Conservation (phyloP, 2,329 filamentous ascomycete genomes). For the Blastomyces emzantsi region DNA sequence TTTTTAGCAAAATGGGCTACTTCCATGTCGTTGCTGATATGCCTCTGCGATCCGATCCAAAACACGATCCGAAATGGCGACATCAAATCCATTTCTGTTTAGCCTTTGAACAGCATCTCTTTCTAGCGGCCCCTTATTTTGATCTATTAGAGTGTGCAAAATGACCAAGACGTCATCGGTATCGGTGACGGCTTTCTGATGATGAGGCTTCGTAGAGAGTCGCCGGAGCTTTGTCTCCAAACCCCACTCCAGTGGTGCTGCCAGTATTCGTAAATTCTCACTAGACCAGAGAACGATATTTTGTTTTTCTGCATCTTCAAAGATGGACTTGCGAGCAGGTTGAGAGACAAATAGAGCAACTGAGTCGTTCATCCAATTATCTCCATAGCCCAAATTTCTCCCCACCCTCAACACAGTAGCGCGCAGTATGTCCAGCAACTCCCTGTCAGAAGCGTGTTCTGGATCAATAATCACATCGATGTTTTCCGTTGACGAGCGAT, state of each 20-base stretch:
- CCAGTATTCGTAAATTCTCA: slow-evolving; percentile 8
- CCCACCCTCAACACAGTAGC: neutral
- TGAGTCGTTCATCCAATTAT: slow-evolving; percentile 13
- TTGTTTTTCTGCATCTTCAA: slow-evolving; percentile 10
- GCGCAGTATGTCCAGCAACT: neutral
- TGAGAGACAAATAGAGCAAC: slow-evolving; percentile 9
- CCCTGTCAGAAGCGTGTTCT: neutral
- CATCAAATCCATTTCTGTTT: slow-evolving; percentile 14
- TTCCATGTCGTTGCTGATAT: slow-evolving; percentile 9
- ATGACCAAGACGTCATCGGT: slow-evolving; percentile 11
- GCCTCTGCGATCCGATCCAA: slow-evolving; percentile 9
- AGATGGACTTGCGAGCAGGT: slow-evolving; percentile 2
- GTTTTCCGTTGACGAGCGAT: slow-evolving; percentile 5
- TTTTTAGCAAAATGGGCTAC: neutral
- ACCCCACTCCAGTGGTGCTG: slow-evolving; percentile 13
- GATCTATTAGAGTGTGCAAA: slow-evolving; percentile 9
- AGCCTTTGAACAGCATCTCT: slow-evolving; percentile 7
- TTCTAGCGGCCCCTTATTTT: slow-evolving; percentile 10
- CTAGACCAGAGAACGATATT: slow-evolving; percentile 13
- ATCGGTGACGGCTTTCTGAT: slow-evolving; percentile 9
- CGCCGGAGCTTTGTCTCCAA: slow-evolving; percentile 12
- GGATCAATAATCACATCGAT: slow-evolving; percentile 8
- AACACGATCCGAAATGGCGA: slow-evolving; percentile 3
- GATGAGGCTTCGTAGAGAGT: slow-evolving; percentile 2
- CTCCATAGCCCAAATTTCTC: slow-evolving; percentile 2